These are phyloP conservation scores for Candida endomychidarum DNA, from an alignment of 805 yeast species.

Conservation along the genomic window DNA sequence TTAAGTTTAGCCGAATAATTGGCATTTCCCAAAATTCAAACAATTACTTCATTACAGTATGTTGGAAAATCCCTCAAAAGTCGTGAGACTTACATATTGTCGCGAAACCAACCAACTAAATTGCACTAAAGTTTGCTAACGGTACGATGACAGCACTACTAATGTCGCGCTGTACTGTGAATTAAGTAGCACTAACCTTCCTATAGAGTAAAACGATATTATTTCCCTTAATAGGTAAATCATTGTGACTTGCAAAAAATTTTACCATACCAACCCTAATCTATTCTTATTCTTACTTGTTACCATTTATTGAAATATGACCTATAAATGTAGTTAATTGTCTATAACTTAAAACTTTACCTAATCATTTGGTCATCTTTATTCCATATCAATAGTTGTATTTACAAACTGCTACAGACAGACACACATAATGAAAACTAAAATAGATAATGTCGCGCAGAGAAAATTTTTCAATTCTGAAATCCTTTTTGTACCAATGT, in stretches of 20 bases:
- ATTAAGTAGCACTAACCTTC: background rate
- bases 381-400: background rate
- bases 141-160: background rate
- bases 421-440: background rate
- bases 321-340: no score
- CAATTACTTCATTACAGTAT: no score
- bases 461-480: background rate
- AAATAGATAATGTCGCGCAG: background rate
- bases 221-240: conserved; percentile 4
- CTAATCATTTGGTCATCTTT: background rate
- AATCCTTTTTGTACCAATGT: background rate
- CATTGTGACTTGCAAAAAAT: conserved; percentile 1
- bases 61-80: conserved; percentile 4
- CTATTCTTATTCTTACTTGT: no score
- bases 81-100: background rate
- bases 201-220: conserved; percentile 1
- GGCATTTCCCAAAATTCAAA: background rate
- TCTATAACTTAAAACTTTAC: no score
- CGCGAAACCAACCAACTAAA: background rate
- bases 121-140: background rate
- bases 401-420: no score
- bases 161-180: conserved; percentile 4
- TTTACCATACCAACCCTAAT: no score
- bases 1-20: background rate
- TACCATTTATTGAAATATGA: background rate